Percentiles rank a stretch among this genome's conserved stretches.
phyloP scores from a whole-genome alignment of 257 asterid species.

The Echium plantagineum region DNA sequence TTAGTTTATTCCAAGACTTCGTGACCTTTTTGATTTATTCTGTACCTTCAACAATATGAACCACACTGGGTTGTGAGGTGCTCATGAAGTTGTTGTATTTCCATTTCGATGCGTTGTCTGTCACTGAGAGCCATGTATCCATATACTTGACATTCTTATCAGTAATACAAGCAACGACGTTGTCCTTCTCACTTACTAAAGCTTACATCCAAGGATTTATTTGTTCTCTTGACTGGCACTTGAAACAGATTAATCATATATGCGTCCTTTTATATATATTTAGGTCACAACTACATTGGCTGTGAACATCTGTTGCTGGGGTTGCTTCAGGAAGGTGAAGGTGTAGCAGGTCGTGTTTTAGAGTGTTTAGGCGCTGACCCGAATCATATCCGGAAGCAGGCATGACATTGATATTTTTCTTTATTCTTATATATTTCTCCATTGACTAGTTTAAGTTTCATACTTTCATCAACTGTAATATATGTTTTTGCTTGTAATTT shows the following conservation, averaged over 20 bases:
- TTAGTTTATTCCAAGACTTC: too few relatives aligned
- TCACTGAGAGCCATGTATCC: too few relatives aligned
- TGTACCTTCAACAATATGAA: too few relatives aligned
- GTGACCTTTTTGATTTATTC: too few relatives aligned
- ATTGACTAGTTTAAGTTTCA: not conserved
- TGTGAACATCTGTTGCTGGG: constrained; percentile 95
- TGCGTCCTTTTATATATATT: not conserved
- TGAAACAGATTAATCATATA: too few relatives aligned
- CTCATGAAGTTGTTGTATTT: too few relatives aligned
- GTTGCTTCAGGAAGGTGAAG: constrained; percentile 95
- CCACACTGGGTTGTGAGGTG: too few relatives aligned
- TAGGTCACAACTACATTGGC: constrained; percentile 97
- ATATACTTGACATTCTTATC: too few relatives aligned
- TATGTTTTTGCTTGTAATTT: not conserved
- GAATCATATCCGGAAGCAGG: constrained; percentile 85
- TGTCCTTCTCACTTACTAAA: too few relatives aligned
- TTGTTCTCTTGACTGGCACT: not conserved
- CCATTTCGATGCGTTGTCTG: too few relatives aligned
- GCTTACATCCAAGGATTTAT: too few relatives aligned
- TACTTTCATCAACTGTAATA: not conserved
- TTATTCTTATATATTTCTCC: constrained; percentile 1
- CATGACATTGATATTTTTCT: constrained; percentile 11
- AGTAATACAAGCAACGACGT: too few relatives aligned
- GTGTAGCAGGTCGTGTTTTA: constrained; percentile 94
- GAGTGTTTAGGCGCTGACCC: constrained; percentile 95